phyloP scores from a whole-genome alignment of 129 eudicot species.

The Pulicaria dysenterica region DNA sequence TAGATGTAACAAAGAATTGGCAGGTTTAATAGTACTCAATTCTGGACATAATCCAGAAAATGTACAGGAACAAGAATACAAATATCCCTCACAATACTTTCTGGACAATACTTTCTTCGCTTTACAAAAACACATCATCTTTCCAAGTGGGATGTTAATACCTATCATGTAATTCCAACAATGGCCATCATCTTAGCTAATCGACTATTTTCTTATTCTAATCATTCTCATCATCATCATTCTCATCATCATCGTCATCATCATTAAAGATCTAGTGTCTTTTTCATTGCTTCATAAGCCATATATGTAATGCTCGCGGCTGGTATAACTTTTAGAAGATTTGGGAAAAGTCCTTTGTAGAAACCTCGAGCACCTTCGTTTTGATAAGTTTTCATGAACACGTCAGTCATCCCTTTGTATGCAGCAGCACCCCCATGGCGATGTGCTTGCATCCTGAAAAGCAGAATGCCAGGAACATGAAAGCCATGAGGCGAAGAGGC shows the following conservation, averaged over 20 bases:
- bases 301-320: constrained; percentile 96
- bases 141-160: constrained; percentile 32
- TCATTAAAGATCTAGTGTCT: constrained; percentile 80
- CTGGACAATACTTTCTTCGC: not conserved
- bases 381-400: constrained; percentile 65
- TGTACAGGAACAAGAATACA: constrained; percentile 31
- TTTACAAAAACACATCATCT: constrained; percentile 34
- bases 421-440: constrained; percentile 40
- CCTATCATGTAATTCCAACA: constrained; percentile 30
- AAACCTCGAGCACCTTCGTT: constrained; percentile 85
- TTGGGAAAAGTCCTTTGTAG: constrained; percentile 94
- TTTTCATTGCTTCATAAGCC: constrained; percentile 92
- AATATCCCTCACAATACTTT: constrained; percentile 12
- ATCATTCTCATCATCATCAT: constrained; percentile 17
- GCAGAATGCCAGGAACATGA: not conserved
- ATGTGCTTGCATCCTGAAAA: constrained; percentile 93
- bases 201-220: constrained; percentile 29
- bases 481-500: not conserved
- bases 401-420: constrained; percentile 75
- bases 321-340: constrained; percentile 93
- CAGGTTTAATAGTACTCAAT: constrained; percentile 30
- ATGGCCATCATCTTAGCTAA: constrained; percentile 27
- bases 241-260: constrained; percentile 21
- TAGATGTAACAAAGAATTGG: constrained; percentile 40
- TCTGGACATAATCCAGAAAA: constrained; percentile 29